A percentile compares a stretch with the other conserved stretches of the same genome.
Evolutionary conservation across 148 eudicot genomes (phyloP).

Genomic region (Cornus kousa): DNA sequence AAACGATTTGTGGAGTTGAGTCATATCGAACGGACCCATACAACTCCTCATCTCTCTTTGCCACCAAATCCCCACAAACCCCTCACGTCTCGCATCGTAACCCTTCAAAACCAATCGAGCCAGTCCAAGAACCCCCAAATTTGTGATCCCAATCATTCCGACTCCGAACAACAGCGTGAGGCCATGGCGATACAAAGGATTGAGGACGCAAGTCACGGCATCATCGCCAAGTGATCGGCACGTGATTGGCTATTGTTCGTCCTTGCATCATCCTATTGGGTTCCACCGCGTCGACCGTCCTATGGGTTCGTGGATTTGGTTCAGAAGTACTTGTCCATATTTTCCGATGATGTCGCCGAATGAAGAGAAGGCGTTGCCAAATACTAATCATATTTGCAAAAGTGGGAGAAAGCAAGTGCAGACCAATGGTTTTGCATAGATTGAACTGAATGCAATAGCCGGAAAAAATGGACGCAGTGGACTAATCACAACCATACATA

Average conservation of each 20-base stretch:
- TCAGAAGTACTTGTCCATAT: background rate
- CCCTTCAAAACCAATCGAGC: conserved; percentile 33
- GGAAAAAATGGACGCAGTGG: no score
- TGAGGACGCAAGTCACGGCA: conserved; percentile 62
- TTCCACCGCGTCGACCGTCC: conserved; percentile 53
- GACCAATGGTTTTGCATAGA: no score
- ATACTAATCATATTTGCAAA: no score
- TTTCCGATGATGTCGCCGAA: conserved; percentile 18
- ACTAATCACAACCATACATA: no score
- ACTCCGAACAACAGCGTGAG: conserved; percentile 22
- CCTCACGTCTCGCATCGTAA: background rate
- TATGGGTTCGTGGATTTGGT: conserved; percentile 53
- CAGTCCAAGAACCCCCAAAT: conserved; percentile 18
- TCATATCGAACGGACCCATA: no score
- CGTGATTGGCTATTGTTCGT: conserved; percentile 74
- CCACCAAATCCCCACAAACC: conserved; percentile 2
- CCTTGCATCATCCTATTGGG: conserved; percentile 86
- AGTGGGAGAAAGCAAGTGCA: no score
- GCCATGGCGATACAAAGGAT: conserved; percentile 38
- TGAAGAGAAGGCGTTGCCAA: conserved; percentile 32
- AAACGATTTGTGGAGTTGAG: no score
- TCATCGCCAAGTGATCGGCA: no score
- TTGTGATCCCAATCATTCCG: conserved; percentile 4
- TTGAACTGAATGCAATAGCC: no score
- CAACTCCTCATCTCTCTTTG: conserved; percentile 1